A percentile compares a stretch with the other conserved stretches of the same genome.
phyloP scores from a whole-genome alignment of 2,329 filamentous ascomycete species.

The Ceratocystis cacaofunesta region DNA sequence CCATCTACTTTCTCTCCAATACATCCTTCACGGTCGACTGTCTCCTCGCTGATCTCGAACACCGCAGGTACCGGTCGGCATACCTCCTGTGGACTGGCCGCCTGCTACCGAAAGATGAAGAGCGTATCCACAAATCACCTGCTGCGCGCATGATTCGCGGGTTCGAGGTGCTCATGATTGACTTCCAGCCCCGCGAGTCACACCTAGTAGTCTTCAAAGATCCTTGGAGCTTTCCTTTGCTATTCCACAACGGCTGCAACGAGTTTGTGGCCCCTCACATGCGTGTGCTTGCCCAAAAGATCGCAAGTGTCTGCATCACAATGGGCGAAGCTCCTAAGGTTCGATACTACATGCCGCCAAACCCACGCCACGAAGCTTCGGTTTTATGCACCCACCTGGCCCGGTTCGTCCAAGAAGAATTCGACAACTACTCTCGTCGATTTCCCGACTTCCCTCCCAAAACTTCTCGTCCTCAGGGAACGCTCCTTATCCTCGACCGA shows the following conservation, averaged over 20 bases:
- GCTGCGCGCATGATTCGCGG: conserved; percentile 59
- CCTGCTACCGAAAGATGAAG: conserved; percentile 53
- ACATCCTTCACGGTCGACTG: conserved; percentile 83
- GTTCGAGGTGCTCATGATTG: conserved; percentile 69
- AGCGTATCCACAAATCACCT: conserved; percentile 58
- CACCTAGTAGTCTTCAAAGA: conserved; percentile 84
- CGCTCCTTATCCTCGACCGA: conserved; percentile 76
- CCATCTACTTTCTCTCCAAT: conserved; percentile 80
- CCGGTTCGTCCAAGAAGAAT: conserved; percentile 76
- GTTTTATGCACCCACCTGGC: conserved; percentile 81
- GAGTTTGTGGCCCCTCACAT: conserved; percentile 69
- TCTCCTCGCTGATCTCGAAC: conserved; percentile 80
- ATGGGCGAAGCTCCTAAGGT: conserved; percentile 90
- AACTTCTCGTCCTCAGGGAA: conserved; percentile 62
- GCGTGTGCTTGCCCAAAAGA: conserved; percentile 76
- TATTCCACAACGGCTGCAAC: conserved; percentile 87
- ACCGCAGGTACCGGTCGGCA: conserved; percentile 60
- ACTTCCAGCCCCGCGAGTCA: conserved; percentile 83
- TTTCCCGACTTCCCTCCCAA: conserved; percentile 72
- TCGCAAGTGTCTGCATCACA: conserved; percentile 75
- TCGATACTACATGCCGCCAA: conserved; percentile 69
- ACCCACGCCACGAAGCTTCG: conserved; percentile 67
- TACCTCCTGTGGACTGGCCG: conserved; percentile 77
- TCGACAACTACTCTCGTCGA: conserved; percentile 77
- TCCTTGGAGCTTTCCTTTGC: conserved; percentile 84